Evolutionary conservation across 202 grass and related monocot species (phyloP), one percentile per base, ranked within the genome.

Genomic region (Sporobolus alterniflorus): DNA sequence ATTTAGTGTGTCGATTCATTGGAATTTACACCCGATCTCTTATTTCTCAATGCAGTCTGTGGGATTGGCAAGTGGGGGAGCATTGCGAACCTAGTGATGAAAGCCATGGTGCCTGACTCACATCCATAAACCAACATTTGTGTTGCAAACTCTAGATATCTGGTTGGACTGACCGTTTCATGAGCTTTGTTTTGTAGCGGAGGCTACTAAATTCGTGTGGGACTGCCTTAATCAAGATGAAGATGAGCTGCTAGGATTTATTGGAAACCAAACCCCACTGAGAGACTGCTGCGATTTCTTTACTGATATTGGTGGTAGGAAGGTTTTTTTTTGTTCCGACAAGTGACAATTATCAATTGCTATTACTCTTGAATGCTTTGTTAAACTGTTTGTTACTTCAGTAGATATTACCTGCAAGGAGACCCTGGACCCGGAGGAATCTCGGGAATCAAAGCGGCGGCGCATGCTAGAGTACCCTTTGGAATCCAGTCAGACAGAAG

Each of bases 251-350:
- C 33, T 88, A 68, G 74, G 84, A 31, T 65, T 92, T 60, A 69
- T 96, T 82, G 91, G 80, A 41, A 84, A 90, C 64, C 93, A 92
- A 87, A 98, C 96, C 73, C 96, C 96, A 25, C 82, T 92, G n/a
- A 88, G 73, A 28, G 89, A 98, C 52, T 96, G 87, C 59, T 66
- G 40, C 22, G 62, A 80, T 77, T 87, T 97, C 76, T 74, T 81
- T 5, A 74, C 78, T 63, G 82, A 80, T 79, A 43, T 86, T 59
- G 74, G 50, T 75, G 89, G 87, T 94, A 94, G 13, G 80, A 39
- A 64, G 25, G 52, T 30, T 34, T 56, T 77, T 70, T 34, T 56
- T 77, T 70, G 5, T 67, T 78, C 46, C 32, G 52, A 50, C n/a
- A 60, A 26, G 74, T 73, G 36, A 71, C 16, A 36, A 12, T n/a